Evolutionary conservation across 2,329 filamentous ascomycete species (phyloP).

Genomic region (Proliferodiscus dingleyae): DNA sequence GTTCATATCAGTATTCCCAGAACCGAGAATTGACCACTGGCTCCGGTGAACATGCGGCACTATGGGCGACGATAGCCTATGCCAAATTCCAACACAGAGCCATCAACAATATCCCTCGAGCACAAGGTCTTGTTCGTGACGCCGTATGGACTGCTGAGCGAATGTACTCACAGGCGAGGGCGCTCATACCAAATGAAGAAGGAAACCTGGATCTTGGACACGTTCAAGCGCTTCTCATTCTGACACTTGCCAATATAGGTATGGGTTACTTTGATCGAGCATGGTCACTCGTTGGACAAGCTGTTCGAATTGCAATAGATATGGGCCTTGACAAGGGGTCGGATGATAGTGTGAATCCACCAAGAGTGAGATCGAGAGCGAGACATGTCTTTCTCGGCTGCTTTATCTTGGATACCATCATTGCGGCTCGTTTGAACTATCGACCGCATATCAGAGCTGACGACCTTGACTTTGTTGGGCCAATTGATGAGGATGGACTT

Average conservation of each 20-base stretch:
- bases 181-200: constrained; percentile 45
- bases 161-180: constrained; percentile 47
- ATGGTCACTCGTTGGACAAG: constrained; percentile 60
- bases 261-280: constrained; percentile 52
- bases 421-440: constrained; percentile 47
- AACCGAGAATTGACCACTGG: constrained; percentile 7
- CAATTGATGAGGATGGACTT: constrained; percentile 58
- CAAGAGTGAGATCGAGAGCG: constrained; percentile 25
- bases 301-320: constrained; percentile 49
- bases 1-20: constrained; percentile 30
- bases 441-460: constrained; percentile 44
- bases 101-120: constrained; percentile 26
- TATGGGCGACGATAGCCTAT: constrained; percentile 57
- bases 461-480: constrained; percentile 42
- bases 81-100: constrained; percentile 46
- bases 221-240: constrained; percentile 51
- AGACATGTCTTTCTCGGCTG: constrained; percentile 51
- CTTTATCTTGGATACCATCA: constrained; percentile 56
- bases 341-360: constrained; percentile 15
- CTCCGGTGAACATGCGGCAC: constrained; percentile 45
- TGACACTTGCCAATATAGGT: constrained; percentile 60
- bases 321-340: constrained; percentile 36
- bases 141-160: constrained; percentile 31
- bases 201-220: constrained; percentile 46
- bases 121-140: constrained; percentile 19